phyloP scores from a whole-genome alignment of 1,139 yeast species.

The Lodderomyces parapsilosis region DNA sequence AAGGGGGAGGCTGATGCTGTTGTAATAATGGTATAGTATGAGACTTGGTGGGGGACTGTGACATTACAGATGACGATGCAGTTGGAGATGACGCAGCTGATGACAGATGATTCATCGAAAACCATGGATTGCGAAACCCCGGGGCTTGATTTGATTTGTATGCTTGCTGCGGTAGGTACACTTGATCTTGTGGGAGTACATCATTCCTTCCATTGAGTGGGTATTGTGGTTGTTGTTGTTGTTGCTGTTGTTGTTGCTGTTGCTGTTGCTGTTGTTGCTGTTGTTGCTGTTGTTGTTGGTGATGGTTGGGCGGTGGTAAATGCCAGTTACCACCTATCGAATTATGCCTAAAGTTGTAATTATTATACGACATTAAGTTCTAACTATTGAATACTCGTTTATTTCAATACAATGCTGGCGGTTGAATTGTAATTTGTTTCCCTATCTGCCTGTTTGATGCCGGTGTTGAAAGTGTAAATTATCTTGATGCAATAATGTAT shows the following conservation, averaged over 20 bases:
- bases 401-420: neutral
- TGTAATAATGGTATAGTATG: slow-evolving; percentile 24
- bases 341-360: slow-evolving; percentile 36
- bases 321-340: slow-evolving; percentile 47
- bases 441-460: neutral
- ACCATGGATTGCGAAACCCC: slow-evolving; percentile 51
- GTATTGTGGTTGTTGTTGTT: slow-evolving; percentile 11
- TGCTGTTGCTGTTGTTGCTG: slow-evolving; percentile 12
- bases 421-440: neutral
- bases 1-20: slow-evolving; percentile 27
- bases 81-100: slow-evolving; percentile 9
- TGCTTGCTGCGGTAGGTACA: slow-evolving; percentile 15
- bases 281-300: slow-evolving; percentile 14
- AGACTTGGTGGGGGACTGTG: slow-evolving; percentile 33
- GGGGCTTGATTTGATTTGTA: slow-evolving; percentile 14
- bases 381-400: too few relatives aligned
- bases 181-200: slow-evolving; percentile 14
- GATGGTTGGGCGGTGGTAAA: slow-evolving; percentile 27
- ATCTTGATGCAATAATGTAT: too few relatives aligned
- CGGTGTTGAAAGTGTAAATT: neutral
- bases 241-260: slow-evolving; percentile 14
- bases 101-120: slow-evolving; percentile 21
- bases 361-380: slow-evolving; percentile 13
- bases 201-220: slow-evolving; percentile 13
- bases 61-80: slow-evolving; percentile 12